A percentile compares a stretch with the other conserved stretches of the same genome.
Conservation (phyloP, 306 rosid genomes). For the Vigna trinervia region DNA sequence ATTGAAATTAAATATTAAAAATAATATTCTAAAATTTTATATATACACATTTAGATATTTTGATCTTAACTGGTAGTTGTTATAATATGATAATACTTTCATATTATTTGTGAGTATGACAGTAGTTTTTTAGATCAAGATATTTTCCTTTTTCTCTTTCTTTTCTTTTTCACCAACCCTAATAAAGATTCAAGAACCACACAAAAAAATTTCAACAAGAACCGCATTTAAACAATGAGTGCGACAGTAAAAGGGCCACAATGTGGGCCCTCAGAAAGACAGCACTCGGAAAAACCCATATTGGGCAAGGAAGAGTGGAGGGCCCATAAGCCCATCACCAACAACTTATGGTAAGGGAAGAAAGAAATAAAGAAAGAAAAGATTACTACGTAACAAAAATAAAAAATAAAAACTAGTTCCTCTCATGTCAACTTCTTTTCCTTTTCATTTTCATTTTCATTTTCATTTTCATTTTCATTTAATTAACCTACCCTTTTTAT, state of each 20-base stretch:
- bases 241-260: constrained; percentile 49
- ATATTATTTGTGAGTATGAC: too few species aligned
- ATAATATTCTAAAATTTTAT: too few species aligned
- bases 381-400: constrained; percentile 36
- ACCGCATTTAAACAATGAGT: constrained; percentile 34
- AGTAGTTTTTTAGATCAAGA: too few species aligned
- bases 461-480: not conserved
- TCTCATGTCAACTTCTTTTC: constrained; percentile 57
- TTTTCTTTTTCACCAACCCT: constrained; percentile 22
- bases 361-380: constrained; percentile 38
- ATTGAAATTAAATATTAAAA: too few species aligned
- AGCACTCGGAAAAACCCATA: constrained; percentile 60
- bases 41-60: too few species aligned
- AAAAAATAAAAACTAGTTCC: constrained; percentile 37
- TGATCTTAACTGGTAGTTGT: too few species aligned
- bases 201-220: not conserved
- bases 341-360: constrained; percentile 49
- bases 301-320: constrained; percentile 56
- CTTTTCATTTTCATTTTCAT: not conserved
- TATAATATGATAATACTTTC: too few species aligned
- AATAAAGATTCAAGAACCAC: constrained; percentile 34
- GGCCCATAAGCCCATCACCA: constrained; percentile 67
- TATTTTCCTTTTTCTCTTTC: not conserved
- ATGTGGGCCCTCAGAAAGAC: constrained; percentile 62
- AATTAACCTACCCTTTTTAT: too few species aligned